These are phyloP conservation scores for Polyporus arcularius DNA, from an alignment of 768 basidiomycete genomes.

Conservation along the genomic window DNA sequence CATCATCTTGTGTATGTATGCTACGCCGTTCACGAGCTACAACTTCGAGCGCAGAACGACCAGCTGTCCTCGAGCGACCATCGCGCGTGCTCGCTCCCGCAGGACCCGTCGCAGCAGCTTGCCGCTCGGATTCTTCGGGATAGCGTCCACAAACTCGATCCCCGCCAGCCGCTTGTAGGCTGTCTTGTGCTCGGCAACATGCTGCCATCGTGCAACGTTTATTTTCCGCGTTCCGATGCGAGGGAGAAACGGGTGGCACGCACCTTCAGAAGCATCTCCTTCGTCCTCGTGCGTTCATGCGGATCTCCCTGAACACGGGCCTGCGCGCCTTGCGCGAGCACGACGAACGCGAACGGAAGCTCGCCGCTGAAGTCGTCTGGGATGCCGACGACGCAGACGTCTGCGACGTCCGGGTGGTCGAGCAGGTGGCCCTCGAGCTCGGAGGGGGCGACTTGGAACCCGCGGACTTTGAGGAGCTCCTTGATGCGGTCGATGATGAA, in stretches of 20 bases:
- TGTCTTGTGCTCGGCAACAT: conserved; percentile 32
- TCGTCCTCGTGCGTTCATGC: conserved; percentile 40
- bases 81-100: conserved; percentile 25
- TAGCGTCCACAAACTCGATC: conserved; percentile 38
- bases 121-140: conserved; percentile 35
- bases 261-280: conserved; percentile 57
- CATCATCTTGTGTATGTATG: too few relatives aligned
- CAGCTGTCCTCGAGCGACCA: conserved; percentile 17
- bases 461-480: conserved; percentile 71
- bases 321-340: conserved; percentile 44
- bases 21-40: not conserved
- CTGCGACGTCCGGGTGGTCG: conserved; percentile 45
- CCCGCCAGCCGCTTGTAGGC: conserved; percentile 41
- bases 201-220: conserved; percentile 20
- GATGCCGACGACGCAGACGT: conserved; percentile 48
- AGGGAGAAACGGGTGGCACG: not conserved
- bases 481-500: conserved; percentile 74
- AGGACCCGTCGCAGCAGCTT: conserved; percentile 33
- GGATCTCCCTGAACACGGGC: conserved; percentile 35
- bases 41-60: conserved; percentile 15
- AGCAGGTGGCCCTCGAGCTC: conserved; percentile 39
- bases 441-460: conserved; percentile 40
- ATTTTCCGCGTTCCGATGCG: too few relatives aligned
- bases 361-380: conserved; percentile 77
- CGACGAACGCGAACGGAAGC: conserved; percentile 69